Evolutionary conservation across 306 rosid species (phyloP).

Genomic region (Rosa persica): DNA sequence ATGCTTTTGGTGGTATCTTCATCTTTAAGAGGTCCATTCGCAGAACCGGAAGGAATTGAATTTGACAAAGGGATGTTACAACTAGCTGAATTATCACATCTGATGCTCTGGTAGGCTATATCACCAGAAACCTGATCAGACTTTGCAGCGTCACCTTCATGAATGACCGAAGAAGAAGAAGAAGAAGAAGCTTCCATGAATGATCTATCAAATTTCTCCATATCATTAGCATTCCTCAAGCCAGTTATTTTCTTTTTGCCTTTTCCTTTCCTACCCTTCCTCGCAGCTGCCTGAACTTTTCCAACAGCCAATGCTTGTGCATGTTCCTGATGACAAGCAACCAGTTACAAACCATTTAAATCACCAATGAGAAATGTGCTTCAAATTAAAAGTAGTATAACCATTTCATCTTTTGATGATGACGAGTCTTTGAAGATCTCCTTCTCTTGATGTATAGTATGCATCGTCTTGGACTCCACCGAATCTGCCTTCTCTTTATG

Average conservation of each 20-base stretch:
- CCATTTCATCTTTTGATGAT: conserved; percentile 50
- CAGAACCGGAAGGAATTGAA: conserved; percentile 40
- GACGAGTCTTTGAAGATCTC: conserved; percentile 40
- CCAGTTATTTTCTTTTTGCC: conserved; percentile 47
- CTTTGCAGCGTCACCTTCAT: conserved; percentile 43
- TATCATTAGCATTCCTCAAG: conserved; percentile 33
- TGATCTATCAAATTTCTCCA: conserved; percentile 36
- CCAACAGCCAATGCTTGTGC: conserved; percentile 38
- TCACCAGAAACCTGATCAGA: conserved; percentile 28
- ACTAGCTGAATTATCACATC: conserved; percentile 38
- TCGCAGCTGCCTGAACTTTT: conserved; percentile 54
- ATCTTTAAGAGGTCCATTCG: conserved; percentile 35
- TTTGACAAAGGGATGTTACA: conserved; percentile 38
- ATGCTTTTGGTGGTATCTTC: conserved; percentile 33
- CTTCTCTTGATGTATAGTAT: conserved; percentile 36
- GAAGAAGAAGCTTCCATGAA: conserved; percentile 42
- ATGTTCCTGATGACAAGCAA: conserved; percentile 64
- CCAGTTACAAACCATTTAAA: conserved; percentile 52
- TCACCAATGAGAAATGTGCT: conserved; percentile 35
- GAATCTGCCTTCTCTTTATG: conserved; percentile 43
- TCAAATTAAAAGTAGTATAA: conserved; percentile 32
- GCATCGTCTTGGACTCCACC: conserved; percentile 36
- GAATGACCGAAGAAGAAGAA: conserved; percentile 36
- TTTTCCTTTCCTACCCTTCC: conserved; percentile 65
- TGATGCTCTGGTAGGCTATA: conserved; percentile 39